Evolutionary conservation across 768 basidiomycete species (phyloP).

Genomic region (Tylopilus cervinicoccineus): DNA sequence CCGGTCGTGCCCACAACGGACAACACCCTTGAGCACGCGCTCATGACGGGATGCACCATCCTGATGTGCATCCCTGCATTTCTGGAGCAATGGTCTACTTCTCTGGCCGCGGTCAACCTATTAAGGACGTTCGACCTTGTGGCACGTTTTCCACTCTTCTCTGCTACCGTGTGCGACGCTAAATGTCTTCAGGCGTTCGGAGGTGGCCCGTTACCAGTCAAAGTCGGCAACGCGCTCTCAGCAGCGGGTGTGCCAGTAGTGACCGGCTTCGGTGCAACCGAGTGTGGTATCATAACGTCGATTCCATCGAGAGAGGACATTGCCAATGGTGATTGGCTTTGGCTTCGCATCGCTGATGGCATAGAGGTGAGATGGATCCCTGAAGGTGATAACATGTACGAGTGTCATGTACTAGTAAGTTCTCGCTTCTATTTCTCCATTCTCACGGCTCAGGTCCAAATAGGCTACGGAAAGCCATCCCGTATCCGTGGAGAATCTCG

Average conservation of each 20-base stretch:
- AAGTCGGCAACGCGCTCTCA: slow-evolving; percentile 12
- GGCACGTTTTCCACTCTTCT: neutral
- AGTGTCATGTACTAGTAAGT: slow-evolving; percentile 34
- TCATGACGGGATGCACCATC: neutral
- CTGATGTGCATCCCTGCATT: slow-evolving; percentile 18
- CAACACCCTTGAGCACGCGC: slow-evolving; percentile 13
- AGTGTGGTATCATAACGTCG: slow-evolving; percentile 10
- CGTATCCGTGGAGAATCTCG: slow-evolving; percentile 27
- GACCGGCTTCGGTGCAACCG: slow-evolving; percentile 18
- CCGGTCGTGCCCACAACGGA: slow-evolving; percentile 18
- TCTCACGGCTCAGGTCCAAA: neutral
- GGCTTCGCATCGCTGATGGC: slow-evolving; percentile 8
- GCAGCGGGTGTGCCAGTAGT: slow-evolving; percentile 12
- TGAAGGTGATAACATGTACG: slow-evolving; percentile 30
- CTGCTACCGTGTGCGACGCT: neutral
- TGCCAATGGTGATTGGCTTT: slow-evolving; percentile 13
- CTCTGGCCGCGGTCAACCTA: neutral
- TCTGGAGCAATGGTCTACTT: slow-evolving; percentile 16
- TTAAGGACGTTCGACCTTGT: slow-evolving; percentile 3
- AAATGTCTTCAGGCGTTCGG: slow-evolving; percentile 1
- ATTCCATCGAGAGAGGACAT: slow-evolving; percentile 8
- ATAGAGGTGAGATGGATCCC: slow-evolving; percentile 27
- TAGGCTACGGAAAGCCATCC: slow-evolving; percentile 1
- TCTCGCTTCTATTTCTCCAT: neutral
- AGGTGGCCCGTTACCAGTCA: slow-evolving; percentile 11